Evolutionary conservation across 1,139 yeast genomes (phyloP).

Genomic region (Scheffersomyces titani): DNA sequence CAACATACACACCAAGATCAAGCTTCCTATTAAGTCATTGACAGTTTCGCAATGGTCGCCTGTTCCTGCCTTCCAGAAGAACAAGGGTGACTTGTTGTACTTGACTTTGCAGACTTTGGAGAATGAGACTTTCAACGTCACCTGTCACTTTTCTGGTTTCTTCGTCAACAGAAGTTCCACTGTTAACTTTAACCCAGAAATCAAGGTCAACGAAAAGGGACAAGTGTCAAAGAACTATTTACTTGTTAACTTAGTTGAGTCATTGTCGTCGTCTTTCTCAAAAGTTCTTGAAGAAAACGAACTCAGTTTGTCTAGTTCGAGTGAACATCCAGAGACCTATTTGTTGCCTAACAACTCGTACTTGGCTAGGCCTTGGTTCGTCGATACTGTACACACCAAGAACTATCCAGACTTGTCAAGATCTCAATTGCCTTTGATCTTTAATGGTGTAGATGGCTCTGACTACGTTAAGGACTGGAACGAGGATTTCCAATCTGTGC

Average conservation of each 20-base stretch:
- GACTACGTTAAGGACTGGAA: slow-evolving; percentile 77
- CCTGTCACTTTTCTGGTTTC: slow-evolving; percentile 79
- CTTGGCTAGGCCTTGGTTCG: slow-evolving; percentile 78
- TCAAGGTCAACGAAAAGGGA: slow-evolving; percentile 44
- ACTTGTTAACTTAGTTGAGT: slow-evolving; percentile 52
- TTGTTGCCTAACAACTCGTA: slow-evolving; percentile 61
- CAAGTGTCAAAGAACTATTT: slow-evolving; percentile 43
- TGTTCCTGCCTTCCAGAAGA: slow-evolving; percentile 63
- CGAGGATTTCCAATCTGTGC: slow-evolving; percentile 82
- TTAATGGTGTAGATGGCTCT: slow-evolving; percentile 61
- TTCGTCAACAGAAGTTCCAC: slow-evolving; percentile 70
- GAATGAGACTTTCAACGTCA: slow-evolving; percentile 74
- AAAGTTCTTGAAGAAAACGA: slow-evolving; percentile 41
- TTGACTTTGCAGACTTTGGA: slow-evolving; percentile 76
- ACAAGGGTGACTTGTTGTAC: slow-evolving; percentile 80
- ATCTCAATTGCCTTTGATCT: slow-evolving; percentile 56
- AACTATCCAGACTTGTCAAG: slow-evolving; percentile 61
- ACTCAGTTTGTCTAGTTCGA: slow-evolving; percentile 42
- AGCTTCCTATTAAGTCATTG: slow-evolving; percentile 53
- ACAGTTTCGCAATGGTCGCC: slow-evolving; percentile 86
- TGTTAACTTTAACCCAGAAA: slow-evolving; percentile 67
- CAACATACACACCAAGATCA: slow-evolving; percentile 24
- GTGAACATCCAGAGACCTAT: slow-evolving; percentile 57
- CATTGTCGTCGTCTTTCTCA: slow-evolving; percentile 55
- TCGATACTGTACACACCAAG: slow-evolving; percentile 28